Conservation (phyloP, 2,329 filamentous ascomycete species). For the Fulvia fulva region DNA sequence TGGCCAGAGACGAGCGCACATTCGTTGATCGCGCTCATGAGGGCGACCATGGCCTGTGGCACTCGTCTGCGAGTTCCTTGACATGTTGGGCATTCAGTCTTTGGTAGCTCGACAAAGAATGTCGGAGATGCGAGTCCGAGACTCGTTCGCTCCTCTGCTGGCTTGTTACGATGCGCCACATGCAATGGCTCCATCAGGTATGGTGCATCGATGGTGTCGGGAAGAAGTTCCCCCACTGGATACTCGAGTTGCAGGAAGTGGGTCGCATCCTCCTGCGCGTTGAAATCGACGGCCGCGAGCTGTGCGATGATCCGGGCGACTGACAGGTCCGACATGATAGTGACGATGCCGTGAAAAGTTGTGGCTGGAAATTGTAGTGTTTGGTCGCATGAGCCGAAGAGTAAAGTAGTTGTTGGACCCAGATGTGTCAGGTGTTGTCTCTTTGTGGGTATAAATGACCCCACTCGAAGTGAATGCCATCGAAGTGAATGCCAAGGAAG, state of each 20-base stretch:
- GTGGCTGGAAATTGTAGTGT: no score
- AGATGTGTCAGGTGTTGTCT: no score
- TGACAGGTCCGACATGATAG: no score
- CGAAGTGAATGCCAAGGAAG: no score
- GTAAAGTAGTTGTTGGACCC: no score
- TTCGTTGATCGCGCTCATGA: neutral
- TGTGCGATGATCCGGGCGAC: neutral
- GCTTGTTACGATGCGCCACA: neutral
- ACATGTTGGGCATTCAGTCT: neutral
- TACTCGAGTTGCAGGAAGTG: neutral
- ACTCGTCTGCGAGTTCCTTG: neutral
- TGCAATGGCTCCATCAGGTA: neutral
- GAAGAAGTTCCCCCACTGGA: neutral
- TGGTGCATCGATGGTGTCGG: neutral
- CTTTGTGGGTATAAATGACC: no score
- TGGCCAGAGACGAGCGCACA: neutral
- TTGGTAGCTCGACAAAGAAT: neutral
- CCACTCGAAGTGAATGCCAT: slow-evolving; percentile 1
- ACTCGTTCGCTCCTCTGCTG: neutral
- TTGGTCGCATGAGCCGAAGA: no score
- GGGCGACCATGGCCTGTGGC: neutral
- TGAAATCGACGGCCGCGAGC: neutral
- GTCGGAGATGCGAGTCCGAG: neutral
- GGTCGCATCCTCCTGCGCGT: neutral
- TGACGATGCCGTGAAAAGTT: no score